These are phyloP conservation scores for Pseudogymnoascus sp. DNA, from an alignment of 2,329 filamentous ascomycete genomes.

Conservation along the genomic window DNA sequence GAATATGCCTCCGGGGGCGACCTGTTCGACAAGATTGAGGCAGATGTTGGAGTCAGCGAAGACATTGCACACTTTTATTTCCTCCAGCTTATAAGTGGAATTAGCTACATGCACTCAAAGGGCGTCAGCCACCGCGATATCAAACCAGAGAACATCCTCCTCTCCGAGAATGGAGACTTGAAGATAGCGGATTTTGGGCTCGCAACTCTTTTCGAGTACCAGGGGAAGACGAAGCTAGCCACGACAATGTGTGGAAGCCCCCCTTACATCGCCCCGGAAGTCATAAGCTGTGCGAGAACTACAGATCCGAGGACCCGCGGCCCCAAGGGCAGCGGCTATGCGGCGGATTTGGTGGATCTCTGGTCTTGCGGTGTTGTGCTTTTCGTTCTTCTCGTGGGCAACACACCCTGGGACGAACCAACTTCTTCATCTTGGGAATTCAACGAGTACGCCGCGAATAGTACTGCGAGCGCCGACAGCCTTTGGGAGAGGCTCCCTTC, in stretches of 20 bases:
- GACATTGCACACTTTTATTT: conserved; percentile 98
- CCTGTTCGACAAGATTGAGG: conserved; percentile 98
- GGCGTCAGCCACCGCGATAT: conserved; percentile 88
- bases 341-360: conserved; percentile 76
- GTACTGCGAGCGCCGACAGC: conserved; percentile 74
- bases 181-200: conserved; percentile 97
- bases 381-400: conserved; percentile 89
- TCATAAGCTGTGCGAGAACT: conserved; percentile 46
- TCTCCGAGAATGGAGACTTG: conserved; percentile 74
- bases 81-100: conserved; percentile 77
- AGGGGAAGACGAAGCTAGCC: conserved; percentile 72
- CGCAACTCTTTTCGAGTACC: conserved; percentile 86
- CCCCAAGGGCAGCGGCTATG: conserved; percentile 51
- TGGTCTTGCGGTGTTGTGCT: conserved; percentile 99
- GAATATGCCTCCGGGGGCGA: conserved; percentile 93
- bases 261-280: conserved; percentile 95
- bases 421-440: conserved; percentile 83
- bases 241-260: conserved; percentile 90
- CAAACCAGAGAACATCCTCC: conserved; percentile 90
- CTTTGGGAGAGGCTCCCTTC: conserved; percentile 73
- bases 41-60: conserved; percentile 86
- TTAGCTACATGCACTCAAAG: conserved; percentile 92
- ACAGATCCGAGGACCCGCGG: conserved; percentile 35
- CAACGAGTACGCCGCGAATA: conserved; percentile 71
- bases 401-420: conserved; percentile 96